Base-by-base conservation (phyloP, 768 basidiomycete species). In the Russula olivacea region DNA sequence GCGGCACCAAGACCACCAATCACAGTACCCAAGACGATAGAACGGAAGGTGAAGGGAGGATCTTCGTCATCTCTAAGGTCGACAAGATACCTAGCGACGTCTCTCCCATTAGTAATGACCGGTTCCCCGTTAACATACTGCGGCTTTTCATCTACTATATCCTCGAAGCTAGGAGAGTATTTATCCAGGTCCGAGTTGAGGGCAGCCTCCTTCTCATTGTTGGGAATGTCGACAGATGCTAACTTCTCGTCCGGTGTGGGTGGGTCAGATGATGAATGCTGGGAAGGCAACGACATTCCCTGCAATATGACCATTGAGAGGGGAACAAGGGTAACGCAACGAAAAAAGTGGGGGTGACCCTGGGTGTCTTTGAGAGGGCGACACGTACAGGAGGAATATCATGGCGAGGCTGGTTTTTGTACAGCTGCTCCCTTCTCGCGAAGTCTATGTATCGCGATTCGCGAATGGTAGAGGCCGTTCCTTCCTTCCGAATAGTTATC, bases 1-100 rank as follows among this genome's bases (percentile, higher is more conserved):
- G 82, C 79, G n/a, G 85, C 83, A 9, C 83, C 83, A 28, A 86
- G 73, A 12, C 80, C 83, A 23, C 83, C 82, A 66, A 84, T 76
- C 0, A 81, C 61, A 0, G 84, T 84, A 3, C 83, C 84, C n/a
- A 85, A 69, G 36, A 80, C 68, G 15, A 83, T 64, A 4, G 84
- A 85, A 28, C 84, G 76, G 67, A 86, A 79, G 0, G 83, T 85
- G 30, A 85, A 69, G 1, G 84, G 77, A 19, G 75, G 72, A 56
- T 84, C 84, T 14, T 77, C 81, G 67, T 85, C 83, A 70, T 86
- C 85, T 28, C 83, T 77, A 23, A 80, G 49, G 68, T 84, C 83
- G 61, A 85, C 76, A n/a, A 80, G 78, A 65, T 78, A 83, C 34
- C 75, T 75, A 0, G 83, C 83, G 59, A 84, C 81, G 67, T 84